Base-by-base conservation (phyloP, 2,329 filamentous ascomycete genomes). In the Penicillium sp. region DNA sequence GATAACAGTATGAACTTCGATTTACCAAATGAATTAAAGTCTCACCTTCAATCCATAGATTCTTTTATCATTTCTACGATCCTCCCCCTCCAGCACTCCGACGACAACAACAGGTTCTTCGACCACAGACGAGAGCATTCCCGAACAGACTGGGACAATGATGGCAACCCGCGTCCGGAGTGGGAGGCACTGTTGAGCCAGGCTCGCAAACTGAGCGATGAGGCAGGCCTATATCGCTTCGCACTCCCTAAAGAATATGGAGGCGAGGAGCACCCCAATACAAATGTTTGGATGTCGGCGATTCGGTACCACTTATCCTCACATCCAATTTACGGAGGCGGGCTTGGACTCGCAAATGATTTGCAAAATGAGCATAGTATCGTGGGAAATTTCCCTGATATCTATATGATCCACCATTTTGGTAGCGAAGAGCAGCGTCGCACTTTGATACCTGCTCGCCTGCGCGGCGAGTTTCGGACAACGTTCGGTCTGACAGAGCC, bases 21-120 rank as follows among this genome's bases (percentile, higher is more conserved):
- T 14, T 73, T 85, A 15, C 82, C 83, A 1, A 61, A 71, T 4
- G 79, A 79, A 29, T 73, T 85, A 1, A 66, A 77, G 42, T 55
- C 73, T 6, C 81, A 82, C 63, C 69, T 85, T 27, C 55, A 67
- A 26, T 68, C 73, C n/a, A 72, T 86, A 12, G 83, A 86, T 69
- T 64, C 66, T n/a, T 86, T 86, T 71, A 85, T 87, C 60, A 73
- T 78, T 2, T 65, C 69, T 14, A 77, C 78, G 47, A 86, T 69
- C 22, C 58, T 68, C 18, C 66, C 67, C 2, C 56, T 69, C 9
- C 67, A 87, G 67, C 70, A 80, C 58, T 70, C 73, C 23, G 70
- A 82, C 63, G 82, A 86, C 67, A 87, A 87, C 65, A 76, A 83
- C 52, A 80, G 83, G 55, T 87, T 87, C 78, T 87, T 87, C 71